Percentiles rank a stretch among this genome's conserved stretches.
phyloP scores from a whole-genome alignment of 495 filamentous ascomycete species.

The Platismatia glauca region DNA sequence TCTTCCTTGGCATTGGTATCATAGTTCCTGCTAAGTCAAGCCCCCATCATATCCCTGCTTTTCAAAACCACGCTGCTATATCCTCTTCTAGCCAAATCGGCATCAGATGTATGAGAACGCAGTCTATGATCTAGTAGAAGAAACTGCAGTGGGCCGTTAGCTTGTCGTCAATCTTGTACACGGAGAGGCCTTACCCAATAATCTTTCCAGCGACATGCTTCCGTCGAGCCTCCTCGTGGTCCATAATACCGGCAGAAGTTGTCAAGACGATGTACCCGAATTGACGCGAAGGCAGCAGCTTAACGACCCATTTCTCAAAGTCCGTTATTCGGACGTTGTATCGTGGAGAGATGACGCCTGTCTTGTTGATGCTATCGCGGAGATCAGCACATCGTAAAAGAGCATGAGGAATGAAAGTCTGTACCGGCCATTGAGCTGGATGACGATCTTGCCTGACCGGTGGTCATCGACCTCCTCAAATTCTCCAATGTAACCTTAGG shows the following conservation, averaged over 20 bases:
- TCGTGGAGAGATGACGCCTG: constrained; percentile 93
- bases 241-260: constrained; percentile 98
- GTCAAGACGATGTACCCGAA: constrained; percentile 99
- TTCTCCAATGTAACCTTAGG: constrained; percentile 94
- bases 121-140: constrained; percentile 8
- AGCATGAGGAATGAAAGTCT: neutral
- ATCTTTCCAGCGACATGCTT: constrained; percentile 98
- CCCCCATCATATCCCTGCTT: neutral
- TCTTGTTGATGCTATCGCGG: constrained; percentile 77
- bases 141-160: constrained; percentile 6
- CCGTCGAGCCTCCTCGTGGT: constrained; percentile 97
- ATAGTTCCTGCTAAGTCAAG: neutral
- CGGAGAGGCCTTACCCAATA: constrained; percentile 20
- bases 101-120: neutral
- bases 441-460: constrained; percentile 95
- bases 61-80: neutral
- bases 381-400: constrained; percentile 1
- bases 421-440: constrained; percentile 79
- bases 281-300: constrained; percentile 97
- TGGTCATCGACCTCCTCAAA: constrained; percentile 99
- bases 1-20: neutral
- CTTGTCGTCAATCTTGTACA: neutral
- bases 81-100: neutral
- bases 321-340: constrained; percentile 97
- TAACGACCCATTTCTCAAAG: constrained; percentile 98